Percentiles rank a stretch among this genome's conserved stretches.
phyloP scores from a whole-genome alignment of 2,329 filamentous ascomycete species.

The Gnomoniopsis sp. region DNA sequence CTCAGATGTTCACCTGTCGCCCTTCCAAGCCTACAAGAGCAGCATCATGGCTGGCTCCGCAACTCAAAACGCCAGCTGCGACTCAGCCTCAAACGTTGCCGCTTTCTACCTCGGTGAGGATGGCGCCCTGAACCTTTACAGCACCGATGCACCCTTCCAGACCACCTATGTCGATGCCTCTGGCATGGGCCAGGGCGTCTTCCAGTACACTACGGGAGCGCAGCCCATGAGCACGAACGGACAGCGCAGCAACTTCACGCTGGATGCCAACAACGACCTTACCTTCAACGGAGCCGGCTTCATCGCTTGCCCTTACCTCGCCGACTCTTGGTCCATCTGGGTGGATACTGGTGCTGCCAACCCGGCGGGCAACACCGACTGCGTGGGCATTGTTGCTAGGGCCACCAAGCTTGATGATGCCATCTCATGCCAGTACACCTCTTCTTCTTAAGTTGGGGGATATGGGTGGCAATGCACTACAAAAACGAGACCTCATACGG shows the following conservation, averaged over 20 bases:
- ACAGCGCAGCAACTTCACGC: conserved; percentile 45
- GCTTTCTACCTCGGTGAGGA: conserved; percentile 46
- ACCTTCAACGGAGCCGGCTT: conserved; percentile 41
- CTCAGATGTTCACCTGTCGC: conserved; percentile 43
- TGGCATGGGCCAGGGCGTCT: conserved; percentile 54
- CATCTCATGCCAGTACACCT: background rate
- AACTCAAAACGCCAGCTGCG: conserved; percentile 47
- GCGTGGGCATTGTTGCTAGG: conserved; percentile 33
- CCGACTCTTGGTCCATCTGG: conserved; percentile 41
- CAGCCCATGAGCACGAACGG: conserved; percentile 34
- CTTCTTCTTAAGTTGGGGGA: too few species aligned
- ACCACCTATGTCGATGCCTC: conserved; percentile 52
- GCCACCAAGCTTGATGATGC: background rate
- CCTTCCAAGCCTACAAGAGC: conserved; percentile 40
- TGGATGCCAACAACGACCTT: conserved; percentile 42
- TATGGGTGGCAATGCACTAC: background rate
- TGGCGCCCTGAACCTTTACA: conserved; percentile 46
- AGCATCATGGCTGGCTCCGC: conserved; percentile 42
- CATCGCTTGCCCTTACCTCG: conserved; percentile 49
- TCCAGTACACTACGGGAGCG: conserved; percentile 49
- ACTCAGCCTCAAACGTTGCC: conserved; percentile 37
- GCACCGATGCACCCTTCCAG: conserved; percentile 39
- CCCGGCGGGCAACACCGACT: conserved; percentile 35
- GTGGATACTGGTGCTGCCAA: conserved; percentile 27
- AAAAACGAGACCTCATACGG: background rate